A percentile compares a stretch with the other conserved stretches of the same genome.
phyloP scores from a whole-genome alignment of 2,329 filamentous ascomycete genomes.

The Biscogniauxia mediterranea region DNA sequence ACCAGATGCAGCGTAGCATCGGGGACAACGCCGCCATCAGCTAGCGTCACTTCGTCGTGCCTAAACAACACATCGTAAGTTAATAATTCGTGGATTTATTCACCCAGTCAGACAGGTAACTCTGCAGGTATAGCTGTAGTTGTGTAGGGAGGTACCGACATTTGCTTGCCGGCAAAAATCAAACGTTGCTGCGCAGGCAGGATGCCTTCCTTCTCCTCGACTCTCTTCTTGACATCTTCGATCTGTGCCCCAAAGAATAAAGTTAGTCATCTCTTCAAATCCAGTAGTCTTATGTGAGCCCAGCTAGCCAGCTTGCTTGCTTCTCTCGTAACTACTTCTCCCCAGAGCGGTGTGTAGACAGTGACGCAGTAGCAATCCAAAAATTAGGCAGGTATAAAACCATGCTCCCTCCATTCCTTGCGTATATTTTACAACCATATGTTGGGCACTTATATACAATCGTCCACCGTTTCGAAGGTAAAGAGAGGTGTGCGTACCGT shows the following conservation, averaged over 20 bases:
- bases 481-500: slow-evolving; percentile 57
- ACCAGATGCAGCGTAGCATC: slow-evolving; percentile 95
- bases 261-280: not conserved
- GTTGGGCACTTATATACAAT: no score
- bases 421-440: no score
- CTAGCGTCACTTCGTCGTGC: slow-evolving; percentile 91
- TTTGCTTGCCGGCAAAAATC: slow-evolving; percentile 97
- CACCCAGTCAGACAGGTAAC: not conserved
- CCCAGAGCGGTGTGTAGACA: no score
- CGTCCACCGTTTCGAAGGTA: not conserved
- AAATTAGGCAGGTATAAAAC: no score
- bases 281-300: no score
- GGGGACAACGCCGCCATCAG: slow-evolving; percentile 86
- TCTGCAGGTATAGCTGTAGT: not conserved
- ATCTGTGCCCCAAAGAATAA: slow-evolving; percentile 55
- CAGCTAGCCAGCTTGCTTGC: not conserved
- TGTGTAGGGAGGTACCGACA: slow-evolving; percentile 58
- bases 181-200: slow-evolving; percentile 94
- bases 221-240: slow-evolving; percentile 95
- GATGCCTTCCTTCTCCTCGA: slow-evolving; percentile 98
- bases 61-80: slow-evolving; percentile 45
- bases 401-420: no score
- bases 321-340: no score
- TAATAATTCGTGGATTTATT: not conserved
- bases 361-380: not conserved